Evolutionary conservation across 1,284 basidiomycete species (phyloP).

Genomic region (Hymenochaete sp.): DNA sequence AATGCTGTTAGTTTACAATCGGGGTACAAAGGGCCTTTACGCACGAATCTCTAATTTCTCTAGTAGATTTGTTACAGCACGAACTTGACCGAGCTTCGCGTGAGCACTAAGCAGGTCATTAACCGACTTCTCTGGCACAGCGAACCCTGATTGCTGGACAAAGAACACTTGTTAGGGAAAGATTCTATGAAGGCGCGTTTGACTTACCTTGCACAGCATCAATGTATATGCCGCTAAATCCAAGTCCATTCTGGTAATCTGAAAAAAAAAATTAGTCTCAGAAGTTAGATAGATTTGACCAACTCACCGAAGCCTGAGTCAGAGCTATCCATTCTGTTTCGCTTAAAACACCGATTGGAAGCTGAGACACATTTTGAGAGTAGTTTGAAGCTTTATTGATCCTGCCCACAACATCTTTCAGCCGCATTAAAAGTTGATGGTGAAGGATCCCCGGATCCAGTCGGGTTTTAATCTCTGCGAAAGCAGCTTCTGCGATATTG

Average conservation of each 20-base stretch:
- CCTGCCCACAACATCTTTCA: slow-evolving; percentile 4
- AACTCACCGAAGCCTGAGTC: slow-evolving; percentile 30
- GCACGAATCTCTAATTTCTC: slow-evolving; percentile 36
- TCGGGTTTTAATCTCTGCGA: background rate
- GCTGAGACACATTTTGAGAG: no score
- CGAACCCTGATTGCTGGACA: slow-evolving; percentile 31
- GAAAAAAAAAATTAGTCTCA: slow-evolving; percentile 2
- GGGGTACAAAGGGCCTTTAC: slow-evolving; percentile 14
- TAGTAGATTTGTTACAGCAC: slow-evolving; percentile 39
- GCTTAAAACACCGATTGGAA: slow-evolving; percentile 37
- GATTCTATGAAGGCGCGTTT: background rate
- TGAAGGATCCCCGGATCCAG: slow-evolving; percentile 7
- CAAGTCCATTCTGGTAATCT: slow-evolving; percentile 31
- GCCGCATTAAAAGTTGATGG: slow-evolving; percentile 9
- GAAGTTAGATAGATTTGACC: slow-evolving; percentile 22
- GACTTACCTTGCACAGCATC: slow-evolving; percentile 44
- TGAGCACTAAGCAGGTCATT: slow-evolving; percentile 43
- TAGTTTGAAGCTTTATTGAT: background rate
- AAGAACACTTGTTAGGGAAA: background rate
- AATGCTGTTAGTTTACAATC: background rate
- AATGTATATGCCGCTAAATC: slow-evolving; percentile 30
- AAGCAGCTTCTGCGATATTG: background rate
- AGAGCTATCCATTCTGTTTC: slow-evolving; percentile 45
- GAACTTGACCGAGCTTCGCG: slow-evolving; percentile 38
- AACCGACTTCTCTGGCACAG: slow-evolving; percentile 33